Percentiles rank a stretch among this genome's conserved stretches.
Evolutionary conservation across 148 eudicot species (phyloP).

Genomic region (Pharnaceum exiguum): DNA sequence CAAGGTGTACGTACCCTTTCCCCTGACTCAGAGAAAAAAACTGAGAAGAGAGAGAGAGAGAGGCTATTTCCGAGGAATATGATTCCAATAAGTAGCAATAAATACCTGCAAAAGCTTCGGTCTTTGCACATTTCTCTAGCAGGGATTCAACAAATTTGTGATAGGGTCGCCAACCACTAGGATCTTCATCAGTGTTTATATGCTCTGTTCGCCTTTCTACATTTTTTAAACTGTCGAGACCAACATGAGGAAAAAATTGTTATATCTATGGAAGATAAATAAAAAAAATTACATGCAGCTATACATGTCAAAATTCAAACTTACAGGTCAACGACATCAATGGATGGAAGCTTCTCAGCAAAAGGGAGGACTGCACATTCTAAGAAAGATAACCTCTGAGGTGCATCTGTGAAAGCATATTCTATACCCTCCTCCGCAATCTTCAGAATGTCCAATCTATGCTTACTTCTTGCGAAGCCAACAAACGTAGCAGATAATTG

Average conservation of each 20-base stretch:
- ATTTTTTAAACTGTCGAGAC: conserved; percentile 44
- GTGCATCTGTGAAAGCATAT: conserved; percentile 68
- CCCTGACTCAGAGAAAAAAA: too few relatives aligned
- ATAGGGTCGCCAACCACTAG: conserved; percentile 92
- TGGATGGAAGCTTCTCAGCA: conserved; percentile 66
- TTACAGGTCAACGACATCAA: conserved; percentile 76
- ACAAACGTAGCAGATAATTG: conserved; percentile 66
- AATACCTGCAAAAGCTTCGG: conserved; percentile 65
- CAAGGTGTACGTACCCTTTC: too few relatives aligned
- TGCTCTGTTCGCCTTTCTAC: conserved; percentile 59
- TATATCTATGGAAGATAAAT: neutral
- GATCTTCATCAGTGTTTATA: conserved; percentile 80
- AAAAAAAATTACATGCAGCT: neutral
- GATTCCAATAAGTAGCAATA: neutral
- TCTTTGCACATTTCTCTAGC: conserved; percentile 68
- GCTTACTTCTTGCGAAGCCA: conserved; percentile 74
- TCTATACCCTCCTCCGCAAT: conserved; percentile 72
- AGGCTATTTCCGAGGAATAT: too few relatives aligned
- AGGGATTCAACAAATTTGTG: conserved; percentile 55
- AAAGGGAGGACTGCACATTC: conserved; percentile 66
- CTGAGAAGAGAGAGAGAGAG: too few relatives aligned
- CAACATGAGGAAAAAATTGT: neutral
- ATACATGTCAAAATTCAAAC: conserved; percentile 17
- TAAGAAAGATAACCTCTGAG: conserved; percentile 66
- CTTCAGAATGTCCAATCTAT: conserved; percentile 63